A percentile compares a stretch with the other conserved stretches of the same genome.
These are phyloP conservation scores for Lentinula novae-zelandiae DNA, from an alignment of 1,284 basidiomycete species.

Conservation along the genomic window DNA sequence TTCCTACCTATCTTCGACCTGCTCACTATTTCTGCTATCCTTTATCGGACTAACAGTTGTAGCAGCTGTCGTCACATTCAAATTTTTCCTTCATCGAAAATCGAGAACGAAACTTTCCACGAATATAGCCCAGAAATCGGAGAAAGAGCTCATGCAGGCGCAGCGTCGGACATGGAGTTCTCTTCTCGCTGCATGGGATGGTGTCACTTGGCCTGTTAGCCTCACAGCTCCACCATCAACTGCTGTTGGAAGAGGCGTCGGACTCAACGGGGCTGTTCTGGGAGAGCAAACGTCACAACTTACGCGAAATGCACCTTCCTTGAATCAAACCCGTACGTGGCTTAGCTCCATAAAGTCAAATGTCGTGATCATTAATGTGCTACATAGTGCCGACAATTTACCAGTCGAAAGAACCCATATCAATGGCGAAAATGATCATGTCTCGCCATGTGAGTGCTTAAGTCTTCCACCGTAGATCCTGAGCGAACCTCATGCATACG, in stretches of 20 bases:
- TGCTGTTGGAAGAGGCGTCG: conserved; percentile 23
- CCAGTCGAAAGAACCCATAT: conserved; percentile 35
- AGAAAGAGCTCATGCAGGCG: conserved; percentile 3
- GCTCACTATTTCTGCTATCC: conserved; percentile 8
- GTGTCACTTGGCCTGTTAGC: conserved; percentile 27
- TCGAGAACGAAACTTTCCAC: background rate
- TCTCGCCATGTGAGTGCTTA: conserved; percentile 35
- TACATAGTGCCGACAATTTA: conserved; percentile 34
- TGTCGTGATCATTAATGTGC: background rate
- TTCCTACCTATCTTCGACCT: background rate
- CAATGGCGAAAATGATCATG: conserved; percentile 47
- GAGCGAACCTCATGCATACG: background rate
- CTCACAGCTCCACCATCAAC: conserved; percentile 19
- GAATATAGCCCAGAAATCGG: conserved; percentile 3
- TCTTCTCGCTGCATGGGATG: conserved; percentile 31
- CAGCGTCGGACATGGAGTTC: conserved; percentile 30
- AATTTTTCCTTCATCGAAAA: background rate
- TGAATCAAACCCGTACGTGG: conserved; percentile 34
- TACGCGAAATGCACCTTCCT: conserved; percentile 28
- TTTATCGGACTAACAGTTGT: conserved; percentile 3
- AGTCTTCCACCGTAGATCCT: background rate
- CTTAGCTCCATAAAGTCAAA: background rate
- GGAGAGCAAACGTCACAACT: conserved; percentile 4
- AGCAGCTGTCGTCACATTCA: conserved; percentile 1
- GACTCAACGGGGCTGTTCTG: conserved; percentile 19